Conservation (phyloP, 2,329 filamentous ascomycete species). For the Davidsoniella neocaledoniae region DNA sequence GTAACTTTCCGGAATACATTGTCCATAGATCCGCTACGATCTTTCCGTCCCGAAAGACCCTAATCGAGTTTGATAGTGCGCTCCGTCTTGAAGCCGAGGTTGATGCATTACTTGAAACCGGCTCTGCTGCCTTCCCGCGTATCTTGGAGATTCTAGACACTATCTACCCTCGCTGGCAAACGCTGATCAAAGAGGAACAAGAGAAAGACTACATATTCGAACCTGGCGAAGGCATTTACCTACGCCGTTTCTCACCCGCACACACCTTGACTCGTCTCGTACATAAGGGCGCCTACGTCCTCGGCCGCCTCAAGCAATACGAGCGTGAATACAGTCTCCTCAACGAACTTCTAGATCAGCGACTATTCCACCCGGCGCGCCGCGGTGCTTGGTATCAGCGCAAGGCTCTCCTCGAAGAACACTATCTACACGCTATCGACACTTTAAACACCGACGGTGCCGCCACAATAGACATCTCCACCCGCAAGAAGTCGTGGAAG, state of each 20-base stretch:
- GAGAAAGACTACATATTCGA: constrained; percentile 68
- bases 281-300: constrained; percentile 66
- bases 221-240: constrained; percentile 70
- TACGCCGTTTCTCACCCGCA: constrained; percentile 75
- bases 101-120: constrained; percentile 68
- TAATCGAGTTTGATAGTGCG: constrained; percentile 81
- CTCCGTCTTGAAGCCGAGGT: constrained; percentile 67
- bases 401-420: constrained; percentile 84
- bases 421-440: constrained; percentile 52
- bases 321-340: constrained; percentile 59
- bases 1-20: constrained; percentile 80
- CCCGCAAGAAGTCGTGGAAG: constrained; percentile 71
- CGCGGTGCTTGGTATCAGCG: constrained; percentile 91
- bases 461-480: constrained; percentile 20
- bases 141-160: constrained; percentile 57
- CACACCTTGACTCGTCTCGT: constrained; percentile 89
- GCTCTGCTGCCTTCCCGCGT: constrained; percentile 49
- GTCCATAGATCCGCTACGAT: constrained; percentile 83
- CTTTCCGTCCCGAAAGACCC: constrained; percentile 54
- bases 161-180: constrained; percentile 67
- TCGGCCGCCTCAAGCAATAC: constrained; percentile 71
- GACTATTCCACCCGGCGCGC: constrained; percentile 68
- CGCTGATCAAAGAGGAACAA: constrained; percentile 56
- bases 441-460: not conserved
- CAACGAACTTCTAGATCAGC: constrained; percentile 58